Evolutionary conservation across 805 yeast species (phyloP).

Genomic region (Cyberlindnera bimundalis): DNA sequence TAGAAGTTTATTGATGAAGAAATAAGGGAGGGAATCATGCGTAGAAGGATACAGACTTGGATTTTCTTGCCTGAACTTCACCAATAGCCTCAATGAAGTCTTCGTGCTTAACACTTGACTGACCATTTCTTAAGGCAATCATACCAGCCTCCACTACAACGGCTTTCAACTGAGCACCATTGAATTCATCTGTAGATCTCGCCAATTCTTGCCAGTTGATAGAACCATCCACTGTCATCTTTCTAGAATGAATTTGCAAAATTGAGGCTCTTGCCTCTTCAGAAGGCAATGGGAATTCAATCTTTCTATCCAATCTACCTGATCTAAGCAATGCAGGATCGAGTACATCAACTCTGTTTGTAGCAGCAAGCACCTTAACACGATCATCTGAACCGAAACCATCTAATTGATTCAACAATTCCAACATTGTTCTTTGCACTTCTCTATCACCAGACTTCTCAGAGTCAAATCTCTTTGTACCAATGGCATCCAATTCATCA

Average conservation of each 20-base stretch:
- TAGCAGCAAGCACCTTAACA: conserved; percentile 96
- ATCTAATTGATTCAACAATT: conserved; percentile 92
- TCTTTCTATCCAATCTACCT: conserved; percentile 96
- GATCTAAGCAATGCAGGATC: conserved; percentile 98
- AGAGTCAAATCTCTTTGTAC: conserved; percentile 96
- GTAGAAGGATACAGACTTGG: conserved; percentile 92
- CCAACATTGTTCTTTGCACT: conserved; percentile 99
- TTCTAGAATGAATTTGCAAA: conserved; percentile 94
- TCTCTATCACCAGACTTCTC: conserved; percentile 98
- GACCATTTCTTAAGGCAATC: conserved; percentile 97
- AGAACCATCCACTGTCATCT: conserved; percentile 86
- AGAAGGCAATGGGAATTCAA: conserved; percentile 95
- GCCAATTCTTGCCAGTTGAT: conserved; percentile 99
- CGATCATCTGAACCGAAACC: conserved; percentile 97
- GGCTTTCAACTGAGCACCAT: conserved; percentile 98
- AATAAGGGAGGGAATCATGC: conserved; percentile 43
- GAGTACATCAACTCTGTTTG: conserved; percentile 94
- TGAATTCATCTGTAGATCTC: conserved; percentile 95
- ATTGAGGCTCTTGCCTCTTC: conserved; percentile 98
- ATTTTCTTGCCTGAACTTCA: conserved; percentile 97
- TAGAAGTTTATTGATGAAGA: background rate
- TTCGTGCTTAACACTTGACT: conserved; percentile 87
- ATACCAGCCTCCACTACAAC: conserved; percentile 99
- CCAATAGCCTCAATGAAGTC: conserved; percentile 98
- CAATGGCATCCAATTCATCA: conserved; percentile 98